Evolutionary conservation across 495 filamentous ascomycete genomes (phyloP).

Genomic region (Penicillium canariense): DNA sequence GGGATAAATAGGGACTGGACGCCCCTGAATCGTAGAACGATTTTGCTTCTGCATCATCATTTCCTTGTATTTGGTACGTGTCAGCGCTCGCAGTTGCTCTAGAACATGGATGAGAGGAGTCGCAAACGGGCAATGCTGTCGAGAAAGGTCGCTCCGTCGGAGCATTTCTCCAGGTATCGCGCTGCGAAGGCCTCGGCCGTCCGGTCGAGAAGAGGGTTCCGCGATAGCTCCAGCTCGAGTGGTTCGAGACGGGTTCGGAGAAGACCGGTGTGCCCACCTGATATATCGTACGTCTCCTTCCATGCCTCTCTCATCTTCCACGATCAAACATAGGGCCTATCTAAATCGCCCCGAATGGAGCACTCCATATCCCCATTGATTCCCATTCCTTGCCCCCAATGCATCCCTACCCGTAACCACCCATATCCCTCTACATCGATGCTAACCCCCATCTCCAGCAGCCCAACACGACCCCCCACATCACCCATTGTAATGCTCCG

Average conservation of each 20-base stretch:
- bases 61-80: not conserved
- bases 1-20: slow-evolving; percentile 16
- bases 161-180: slow-evolving; percentile 47
- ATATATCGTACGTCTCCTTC: slow-evolving; percentile 37
- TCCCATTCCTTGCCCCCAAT: not conserved
- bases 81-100: not conserved
- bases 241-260: slow-evolving; percentile 31
- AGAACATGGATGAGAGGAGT: not conserved
- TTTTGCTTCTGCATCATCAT: not conserved
- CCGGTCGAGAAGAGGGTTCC: slow-evolving; percentile 9
- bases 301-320: not conserved
- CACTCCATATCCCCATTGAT: no score
- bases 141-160: slow-evolving; percentile 33
- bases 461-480: slow-evolving; percentile 53
- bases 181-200: slow-evolving; percentile 36
- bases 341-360: no score
- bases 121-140: slow-evolving; percentile 28
- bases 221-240: slow-evolving; percentile 25
- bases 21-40: slow-evolving; percentile 16
- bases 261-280: slow-evolving; percentile 26
- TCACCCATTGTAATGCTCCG: slow-evolving; percentile 73
- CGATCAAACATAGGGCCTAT: no score
- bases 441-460: slow-evolving; percentile 1
- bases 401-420: not conserved
- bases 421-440: no score